A percentile compares a stretch with the other conserved stretches of the same genome.
phyloP scores from a whole-genome alignment of 805 yeast species.

The Wickerhamomyces canadensis region DNA sequence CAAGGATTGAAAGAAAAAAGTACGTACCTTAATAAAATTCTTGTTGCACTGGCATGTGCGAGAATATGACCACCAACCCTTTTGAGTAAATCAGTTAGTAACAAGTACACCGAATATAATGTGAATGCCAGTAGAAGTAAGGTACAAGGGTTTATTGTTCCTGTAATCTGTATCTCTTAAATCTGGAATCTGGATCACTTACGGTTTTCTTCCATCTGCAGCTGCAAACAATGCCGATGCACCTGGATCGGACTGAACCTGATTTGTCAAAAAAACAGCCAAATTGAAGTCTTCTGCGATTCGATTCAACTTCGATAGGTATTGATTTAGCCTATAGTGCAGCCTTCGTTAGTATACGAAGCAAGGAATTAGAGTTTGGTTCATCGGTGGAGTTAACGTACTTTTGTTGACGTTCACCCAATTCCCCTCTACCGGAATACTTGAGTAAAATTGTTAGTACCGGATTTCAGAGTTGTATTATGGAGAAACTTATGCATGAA shows the following conservation, averaged over 20 bases:
- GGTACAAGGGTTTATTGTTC: too few relatives aligned
- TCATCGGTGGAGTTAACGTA: constrained; percentile 40
- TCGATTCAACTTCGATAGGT: constrained; percentile 45
- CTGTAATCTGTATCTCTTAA: not conserved
- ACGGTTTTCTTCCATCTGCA: constrained; percentile 78
- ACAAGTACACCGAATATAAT: too few relatives aligned
- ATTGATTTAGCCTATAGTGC: constrained; percentile 38
- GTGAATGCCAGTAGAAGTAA: too few relatives aligned
- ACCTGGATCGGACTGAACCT: constrained; percentile 81
- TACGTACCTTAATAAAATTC: constrained; percentile 45
- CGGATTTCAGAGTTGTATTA: not conserved
- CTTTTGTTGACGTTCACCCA: constrained; percentile 71
- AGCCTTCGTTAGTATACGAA: constrained; percentile 15
- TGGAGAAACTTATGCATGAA: too few relatives aligned
- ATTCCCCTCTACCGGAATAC: constrained; percentile 73
- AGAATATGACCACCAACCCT: constrained; percentile 74
- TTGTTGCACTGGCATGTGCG: constrained; percentile 77
- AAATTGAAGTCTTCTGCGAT: constrained; percentile 74
- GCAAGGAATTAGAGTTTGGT: too few relatives aligned
- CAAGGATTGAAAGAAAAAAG: too few relatives aligned
- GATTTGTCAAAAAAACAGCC: constrained; percentile 72
- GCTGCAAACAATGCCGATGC: constrained; percentile 74
- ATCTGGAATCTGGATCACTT: too few relatives aligned
- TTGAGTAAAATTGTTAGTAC: constrained; percentile 2
- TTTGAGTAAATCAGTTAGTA: not conserved